Conservation (phyloP, 495 filamentous ascomycete genomes). For the Hypoxylon subgilvum region DNA sequence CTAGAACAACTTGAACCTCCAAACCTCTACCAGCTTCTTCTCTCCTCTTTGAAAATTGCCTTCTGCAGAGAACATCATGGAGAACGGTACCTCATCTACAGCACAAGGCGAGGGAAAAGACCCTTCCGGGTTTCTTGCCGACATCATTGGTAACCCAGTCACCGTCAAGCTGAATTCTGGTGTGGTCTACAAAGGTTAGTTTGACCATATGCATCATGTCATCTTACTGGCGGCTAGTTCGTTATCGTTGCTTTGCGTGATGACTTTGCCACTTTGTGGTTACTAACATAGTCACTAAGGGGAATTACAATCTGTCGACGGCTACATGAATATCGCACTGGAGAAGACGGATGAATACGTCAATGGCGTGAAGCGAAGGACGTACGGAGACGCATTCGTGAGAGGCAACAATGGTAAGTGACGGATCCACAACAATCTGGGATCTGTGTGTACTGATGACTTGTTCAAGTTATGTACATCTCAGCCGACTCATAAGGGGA, state of each 20-base stretch:
- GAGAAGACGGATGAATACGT: constrained; percentile 93
- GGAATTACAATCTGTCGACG: constrained; percentile 96
- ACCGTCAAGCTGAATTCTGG: constrained; percentile 96
- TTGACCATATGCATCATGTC: neutral
- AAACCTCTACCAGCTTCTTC: constrained; percentile 2
- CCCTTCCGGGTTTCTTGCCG: constrained; percentile 85
- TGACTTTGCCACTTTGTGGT: too few species aligned
- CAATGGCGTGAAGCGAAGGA: constrained; percentile 76
- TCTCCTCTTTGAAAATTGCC: neutral
- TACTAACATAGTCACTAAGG: constrained; percentile 55
- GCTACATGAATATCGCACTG: constrained; percentile 98
- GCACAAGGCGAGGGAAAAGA: constrained; percentile 74
- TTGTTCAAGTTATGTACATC: constrained; percentile 73
- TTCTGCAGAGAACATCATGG: constrained; percentile 59
- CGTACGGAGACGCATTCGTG: constrained; percentile 94
- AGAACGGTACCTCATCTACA: constrained; percentile 63
- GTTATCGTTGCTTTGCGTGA: too few species aligned
- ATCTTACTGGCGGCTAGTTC: neutral
- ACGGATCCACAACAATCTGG: neutral
- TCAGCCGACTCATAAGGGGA: constrained; percentile 62
- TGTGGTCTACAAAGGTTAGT: constrained; percentile 88
- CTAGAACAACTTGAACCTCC: neutral
- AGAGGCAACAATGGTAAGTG: constrained; percentile 89
- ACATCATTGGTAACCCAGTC: constrained; percentile 90
- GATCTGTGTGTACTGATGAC: constrained; percentile 4